Percentiles rank a stretch among this genome's conserved stretches.
Conservation (phyloP, 1,284 basidiomycete species). For the Naganishia cerealis region DNA sequence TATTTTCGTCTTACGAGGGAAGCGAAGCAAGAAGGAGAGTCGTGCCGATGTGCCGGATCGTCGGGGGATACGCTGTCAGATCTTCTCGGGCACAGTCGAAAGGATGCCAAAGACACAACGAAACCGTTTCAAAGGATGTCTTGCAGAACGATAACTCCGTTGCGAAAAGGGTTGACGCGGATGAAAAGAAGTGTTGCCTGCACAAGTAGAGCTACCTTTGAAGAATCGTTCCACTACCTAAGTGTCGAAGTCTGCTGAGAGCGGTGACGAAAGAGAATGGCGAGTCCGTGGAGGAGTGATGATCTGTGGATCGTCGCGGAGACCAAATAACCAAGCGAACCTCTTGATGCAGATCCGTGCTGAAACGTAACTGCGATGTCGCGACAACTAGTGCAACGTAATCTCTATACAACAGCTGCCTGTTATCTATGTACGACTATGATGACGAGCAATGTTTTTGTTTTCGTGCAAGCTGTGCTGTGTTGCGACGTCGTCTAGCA, state of each 20-base stretch:
- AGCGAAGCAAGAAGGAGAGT: background rate
- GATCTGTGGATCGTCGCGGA: background rate
- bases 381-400: background rate
- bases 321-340: background rate
- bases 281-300: background rate
- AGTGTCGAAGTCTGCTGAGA: background rate
- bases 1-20: background rate
- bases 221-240: background rate
- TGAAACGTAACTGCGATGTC: background rate
- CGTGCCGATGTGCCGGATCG: background rate
- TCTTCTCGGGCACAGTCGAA: background rate
- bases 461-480: background rate
- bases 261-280: background rate
- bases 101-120: background rate
- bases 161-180: no score
- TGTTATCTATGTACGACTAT: background rate
- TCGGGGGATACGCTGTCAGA: background rate
- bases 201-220: background rate
- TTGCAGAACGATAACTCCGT: background rate
- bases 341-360: background rate
- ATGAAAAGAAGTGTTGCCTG: background rate
- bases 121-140: conserved; percentile 4
- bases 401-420: background rate
- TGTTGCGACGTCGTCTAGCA: background rate
- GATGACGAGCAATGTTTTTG: background rate